phyloP scores from a whole-genome alignment of 768 basidiomycete species.

The Mycena venus region DNA sequence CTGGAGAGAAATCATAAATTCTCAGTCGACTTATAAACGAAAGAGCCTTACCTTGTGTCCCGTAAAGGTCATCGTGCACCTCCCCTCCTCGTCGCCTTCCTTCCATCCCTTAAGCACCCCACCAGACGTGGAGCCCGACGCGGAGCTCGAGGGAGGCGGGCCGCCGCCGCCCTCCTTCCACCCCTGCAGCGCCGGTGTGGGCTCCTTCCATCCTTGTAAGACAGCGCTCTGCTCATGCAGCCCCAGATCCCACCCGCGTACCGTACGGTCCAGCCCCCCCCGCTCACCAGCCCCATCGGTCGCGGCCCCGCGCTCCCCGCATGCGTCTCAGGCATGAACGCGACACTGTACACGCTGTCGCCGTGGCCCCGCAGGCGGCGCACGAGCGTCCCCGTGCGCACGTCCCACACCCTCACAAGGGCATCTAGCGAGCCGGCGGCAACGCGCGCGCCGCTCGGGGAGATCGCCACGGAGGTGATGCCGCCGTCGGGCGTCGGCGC shows the following conservation, averaged over 20 bases:
- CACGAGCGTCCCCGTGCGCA: conserved; percentile 65
- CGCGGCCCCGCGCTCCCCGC: conserved; percentile 14
- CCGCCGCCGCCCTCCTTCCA: conserved; percentile 74
- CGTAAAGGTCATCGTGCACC: conserved; percentile 86
- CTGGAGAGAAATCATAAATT: conserved; percentile 62
- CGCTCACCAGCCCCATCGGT: conserved; percentile 59
- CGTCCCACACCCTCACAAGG: conserved; percentile 79
- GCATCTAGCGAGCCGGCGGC: conserved; percentile 72
- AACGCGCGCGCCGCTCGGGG: conserved; percentile 70
- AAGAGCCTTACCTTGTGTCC: conserved; percentile 86
- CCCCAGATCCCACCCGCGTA: conserved; percentile 41
- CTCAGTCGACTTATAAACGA: conserved; percentile 34
- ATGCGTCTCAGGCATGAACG: conserved; percentile 77
- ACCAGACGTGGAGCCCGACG: background rate
- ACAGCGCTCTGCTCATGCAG: conserved; percentile 13
- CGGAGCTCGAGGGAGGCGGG: background rate
- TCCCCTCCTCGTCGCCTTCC: conserved; percentile 67
- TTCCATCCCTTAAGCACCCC: conserved; percentile 45
- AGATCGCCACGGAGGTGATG: conserved; percentile 73
- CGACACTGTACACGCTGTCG: conserved; percentile 77
- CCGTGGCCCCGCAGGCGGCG: conserved; percentile 73
- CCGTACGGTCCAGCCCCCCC: conserved; percentile 63
- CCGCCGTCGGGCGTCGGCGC: conserved; percentile 53
- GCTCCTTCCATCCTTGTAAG: conserved; percentile 32
- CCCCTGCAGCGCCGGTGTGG: conserved; percentile 68